These are phyloP conservation scores for Dacryopinax primogenitus DNA, from an alignment of 768 basidiomycete species.

Conservation along the genomic window DNA sequence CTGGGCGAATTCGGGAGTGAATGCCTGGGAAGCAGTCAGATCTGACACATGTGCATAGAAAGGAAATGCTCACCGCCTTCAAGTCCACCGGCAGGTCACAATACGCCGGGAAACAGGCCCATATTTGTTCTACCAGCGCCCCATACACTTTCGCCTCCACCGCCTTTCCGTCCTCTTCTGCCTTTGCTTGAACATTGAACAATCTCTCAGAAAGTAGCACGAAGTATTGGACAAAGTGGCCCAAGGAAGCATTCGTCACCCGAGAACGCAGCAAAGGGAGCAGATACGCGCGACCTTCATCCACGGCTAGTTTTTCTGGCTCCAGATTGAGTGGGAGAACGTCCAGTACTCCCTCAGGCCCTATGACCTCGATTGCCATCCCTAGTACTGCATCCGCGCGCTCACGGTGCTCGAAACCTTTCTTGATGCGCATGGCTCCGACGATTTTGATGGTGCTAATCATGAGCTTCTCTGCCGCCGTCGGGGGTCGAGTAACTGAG, in stretches of 20 bases:
- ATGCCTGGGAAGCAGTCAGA: slow-evolving; percentile 36
- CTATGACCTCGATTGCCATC: slow-evolving; percentile 70
- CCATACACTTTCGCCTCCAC: slow-evolving; percentile 93
- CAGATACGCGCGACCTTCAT: slow-evolving; percentile 80
- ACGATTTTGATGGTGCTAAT: slow-evolving; percentile 56
- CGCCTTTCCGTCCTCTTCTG: slow-evolving; percentile 46
- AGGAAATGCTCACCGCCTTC: slow-evolving; percentile 38
- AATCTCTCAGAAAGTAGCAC: slow-evolving; percentile 87
- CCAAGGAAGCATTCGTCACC: slow-evolving; percentile 56
- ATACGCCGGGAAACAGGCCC: slow-evolving; percentile 85
- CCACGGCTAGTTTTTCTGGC: slow-evolving; percentile 54
- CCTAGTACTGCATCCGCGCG: slow-evolving; percentile 67
- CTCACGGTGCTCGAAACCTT: slow-evolving; percentile 83
- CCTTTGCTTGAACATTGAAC: slow-evolving; percentile 75
- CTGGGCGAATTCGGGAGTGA: slow-evolving; percentile 67
- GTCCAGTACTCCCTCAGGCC: slow-evolving; percentile 64
- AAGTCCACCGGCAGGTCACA: slow-evolving; percentile 72
- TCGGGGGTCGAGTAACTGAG: slow-evolving; percentile 26
- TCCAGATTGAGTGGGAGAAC: slow-evolving; percentile 78
- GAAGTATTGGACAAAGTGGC: slow-evolving; percentile 80
- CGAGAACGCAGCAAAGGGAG: slow-evolving; percentile 73
- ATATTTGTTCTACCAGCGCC: slow-evolving; percentile 84
- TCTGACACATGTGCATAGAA: neutral
- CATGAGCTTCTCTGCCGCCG: slow-evolving; percentile 59
- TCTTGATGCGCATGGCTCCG: slow-evolving; percentile 59